phyloP scores from a whole-genome alignment of 75 land plant genomes.

The Pinus albicaulis region DNA sequence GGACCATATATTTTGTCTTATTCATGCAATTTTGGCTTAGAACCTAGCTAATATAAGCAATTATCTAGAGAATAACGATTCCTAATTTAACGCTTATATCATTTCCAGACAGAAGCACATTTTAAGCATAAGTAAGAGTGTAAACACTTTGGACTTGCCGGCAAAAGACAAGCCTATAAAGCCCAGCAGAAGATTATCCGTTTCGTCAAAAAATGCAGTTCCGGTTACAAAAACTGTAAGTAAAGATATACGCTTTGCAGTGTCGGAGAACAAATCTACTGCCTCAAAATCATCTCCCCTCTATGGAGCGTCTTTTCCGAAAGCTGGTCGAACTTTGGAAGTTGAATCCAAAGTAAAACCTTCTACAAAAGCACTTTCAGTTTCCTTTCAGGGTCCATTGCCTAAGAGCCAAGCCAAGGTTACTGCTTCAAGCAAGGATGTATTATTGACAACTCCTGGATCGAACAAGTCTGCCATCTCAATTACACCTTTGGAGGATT shows the following conservation, averaged over 20 bases:
- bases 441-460: constrained; percentile 26
- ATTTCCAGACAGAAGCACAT: constrained; percentile 28
- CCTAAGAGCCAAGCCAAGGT: constrained; percentile 14
- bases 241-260: constrained; percentile 20
- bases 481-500: constrained; percentile 14
- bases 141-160: constrained; percentile 36
- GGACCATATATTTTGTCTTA: background rate
- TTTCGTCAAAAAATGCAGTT: constrained; percentile 30
- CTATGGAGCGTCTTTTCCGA: background rate
- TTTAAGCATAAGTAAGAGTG: constrained; percentile 47
- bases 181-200: constrained; percentile 49
- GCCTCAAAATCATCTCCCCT: background rate
- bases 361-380: background rate
- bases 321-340: background rate
- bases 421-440: constrained; percentile 23
- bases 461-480: background rate
- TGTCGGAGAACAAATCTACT: constrained; percentile 21
- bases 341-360: constrained; percentile 1
- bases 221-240: background rate
- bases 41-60: background rate
- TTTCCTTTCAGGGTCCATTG: background rate
- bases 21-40: background rate
- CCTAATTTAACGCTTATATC: background rate
- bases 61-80: background rate
- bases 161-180: constrained; percentile 39